A percentile compares a stretch with the other conserved stretches of the same genome.
Evolutionary conservation across 768 basidiomycete species (phyloP).

Genomic region (Psilocybe tampanensis): DNA sequence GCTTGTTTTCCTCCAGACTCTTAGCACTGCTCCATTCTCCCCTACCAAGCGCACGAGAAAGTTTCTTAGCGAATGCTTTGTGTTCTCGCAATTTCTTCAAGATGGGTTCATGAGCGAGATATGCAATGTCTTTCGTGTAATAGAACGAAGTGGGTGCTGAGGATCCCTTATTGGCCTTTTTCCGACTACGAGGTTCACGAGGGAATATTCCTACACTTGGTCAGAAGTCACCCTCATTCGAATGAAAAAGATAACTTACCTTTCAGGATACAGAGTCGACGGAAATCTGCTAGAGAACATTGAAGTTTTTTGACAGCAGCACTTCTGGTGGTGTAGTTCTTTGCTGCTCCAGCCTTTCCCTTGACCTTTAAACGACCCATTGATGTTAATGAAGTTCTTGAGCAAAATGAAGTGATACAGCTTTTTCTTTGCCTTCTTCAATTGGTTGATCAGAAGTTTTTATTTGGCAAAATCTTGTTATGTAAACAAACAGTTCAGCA

Average conservation of each 20-base stretch:
- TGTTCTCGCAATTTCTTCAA: constrained; percentile 93
- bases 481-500: constrained; percentile 27
- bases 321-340: constrained; percentile 89
- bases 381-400: neutral
- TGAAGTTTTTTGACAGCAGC: constrained; percentile 94
- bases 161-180: constrained; percentile 96
- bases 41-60: constrained; percentile 88
- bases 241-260: constrained; percentile 45
- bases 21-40: constrained; percentile 96
- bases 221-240: neutral
- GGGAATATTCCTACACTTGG: constrained; percentile 84
- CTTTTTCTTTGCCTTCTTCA: constrained; percentile 1
- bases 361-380: constrained; percentile 81
- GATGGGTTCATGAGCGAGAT: constrained; percentile 95
- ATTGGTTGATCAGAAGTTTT: constrained; percentile 29
- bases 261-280: constrained; percentile 95
- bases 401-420: constrained; percentile 5
- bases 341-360: constrained; percentile 90
- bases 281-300: constrained; percentile 95
- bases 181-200: constrained; percentile 89
- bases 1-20: constrained; percentile 90
- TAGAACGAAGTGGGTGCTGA: constrained; percentile 98
- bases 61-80: constrained; percentile 97
- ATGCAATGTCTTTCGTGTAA: constrained; percentile 97
- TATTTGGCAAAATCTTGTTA: constrained; percentile 29